A percentile compares a stretch with the other conserved stretches of the same genome.
phyloP scores from a whole-genome alignment of 768 basidiomycete genomes.

The Naematelia encephala region DNA sequence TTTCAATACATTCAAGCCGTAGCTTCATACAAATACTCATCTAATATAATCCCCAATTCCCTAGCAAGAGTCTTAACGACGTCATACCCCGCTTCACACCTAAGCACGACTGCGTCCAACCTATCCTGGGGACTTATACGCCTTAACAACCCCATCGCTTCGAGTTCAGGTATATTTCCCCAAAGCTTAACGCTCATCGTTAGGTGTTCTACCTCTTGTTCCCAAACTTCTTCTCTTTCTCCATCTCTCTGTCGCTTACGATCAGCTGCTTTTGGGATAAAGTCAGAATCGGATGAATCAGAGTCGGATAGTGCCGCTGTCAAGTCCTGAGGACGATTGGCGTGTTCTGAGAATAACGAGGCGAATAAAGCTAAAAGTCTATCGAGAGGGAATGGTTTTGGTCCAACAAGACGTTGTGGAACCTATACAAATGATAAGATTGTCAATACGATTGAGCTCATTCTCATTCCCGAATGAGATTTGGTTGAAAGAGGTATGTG shows the following conservation, averaged over 20 bases:
- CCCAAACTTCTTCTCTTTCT: slow-evolving; percentile 83
- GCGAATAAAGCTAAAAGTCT: slow-evolving; percentile 76
- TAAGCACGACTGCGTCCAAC: slow-evolving; percentile 45
- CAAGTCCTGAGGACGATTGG: slow-evolving; percentile 59
- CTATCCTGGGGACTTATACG: slow-evolving; percentile 43
- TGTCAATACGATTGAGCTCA: too few relatives aligned
- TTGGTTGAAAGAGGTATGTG: too few relatives aligned
- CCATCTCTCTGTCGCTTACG: slow-evolving; percentile 67
- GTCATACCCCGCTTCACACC: slow-evolving; percentile 46
- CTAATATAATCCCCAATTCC: slow-evolving; percentile 36
- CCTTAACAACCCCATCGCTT: slow-evolving; percentile 36
- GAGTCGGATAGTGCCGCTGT: slow-evolving; percentile 6
- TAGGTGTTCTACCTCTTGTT: slow-evolving; percentile 65
- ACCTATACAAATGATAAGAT: too few relatives aligned
- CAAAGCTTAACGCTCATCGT: slow-evolving; percentile 63
- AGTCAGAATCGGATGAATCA: slow-evolving; percentile 37
- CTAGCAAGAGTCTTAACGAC: slow-evolving; percentile 28
- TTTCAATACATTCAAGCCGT: slow-evolving; percentile 13
- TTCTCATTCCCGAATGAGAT: too few relatives aligned
- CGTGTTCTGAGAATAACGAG: slow-evolving; percentile 55
- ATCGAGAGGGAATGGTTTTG: slow-evolving; percentile 72
- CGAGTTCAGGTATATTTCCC: slow-evolving; percentile 60
- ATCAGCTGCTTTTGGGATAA: slow-evolving; percentile 57
- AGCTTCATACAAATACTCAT: slow-evolving; percentile 44
- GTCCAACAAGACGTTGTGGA: slow-evolving; percentile 75